Evolutionary conservation across 2,329 filamentous ascomycete genomes (phyloP).

Genomic region (Botrytis tulipae): DNA sequence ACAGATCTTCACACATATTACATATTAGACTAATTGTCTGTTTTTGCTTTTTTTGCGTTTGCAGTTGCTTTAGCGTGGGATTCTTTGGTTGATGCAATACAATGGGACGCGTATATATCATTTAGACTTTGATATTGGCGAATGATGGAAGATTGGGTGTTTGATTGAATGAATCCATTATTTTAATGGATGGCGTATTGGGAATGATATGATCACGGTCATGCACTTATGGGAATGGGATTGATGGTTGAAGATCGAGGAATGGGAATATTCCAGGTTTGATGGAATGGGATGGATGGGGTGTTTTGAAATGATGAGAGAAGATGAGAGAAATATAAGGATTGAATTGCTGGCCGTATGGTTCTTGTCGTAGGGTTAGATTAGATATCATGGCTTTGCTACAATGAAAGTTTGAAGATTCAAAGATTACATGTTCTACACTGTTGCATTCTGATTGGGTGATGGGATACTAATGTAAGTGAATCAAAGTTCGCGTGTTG

Average conservation of each 20-base stretch:
- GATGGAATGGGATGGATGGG: neutral
- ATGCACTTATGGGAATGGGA: neutral
- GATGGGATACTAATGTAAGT: neutral
- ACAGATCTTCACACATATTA: neutral
- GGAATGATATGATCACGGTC: neutral
- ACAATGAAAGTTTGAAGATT: neutral
- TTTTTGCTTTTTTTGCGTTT: neutral
- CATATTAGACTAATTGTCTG: slow-evolving; percentile 3
- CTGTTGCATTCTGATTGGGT: neutral
- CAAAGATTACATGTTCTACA: neutral
- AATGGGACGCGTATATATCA: slow-evolving; percentile 12
- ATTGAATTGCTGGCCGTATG: neutral
- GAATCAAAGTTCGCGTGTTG: neutral
- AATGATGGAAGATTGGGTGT: slow-evolving; percentile 5
- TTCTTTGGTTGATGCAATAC: neutral
- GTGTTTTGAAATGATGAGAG: neutral
- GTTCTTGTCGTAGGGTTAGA: neutral
- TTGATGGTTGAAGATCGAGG: neutral
- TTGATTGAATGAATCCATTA: neutral
- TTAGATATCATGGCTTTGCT: neutral
- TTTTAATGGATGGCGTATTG: neutral
- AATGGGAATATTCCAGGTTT: neutral
- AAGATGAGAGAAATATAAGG: neutral
- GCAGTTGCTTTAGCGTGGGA: slow-evolving; percentile 13
- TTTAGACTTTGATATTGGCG: slow-evolving; percentile 10